Conservation (phyloP, 2,329 filamentous ascomycete species). For the Aspergillus jensenii region DNA sequence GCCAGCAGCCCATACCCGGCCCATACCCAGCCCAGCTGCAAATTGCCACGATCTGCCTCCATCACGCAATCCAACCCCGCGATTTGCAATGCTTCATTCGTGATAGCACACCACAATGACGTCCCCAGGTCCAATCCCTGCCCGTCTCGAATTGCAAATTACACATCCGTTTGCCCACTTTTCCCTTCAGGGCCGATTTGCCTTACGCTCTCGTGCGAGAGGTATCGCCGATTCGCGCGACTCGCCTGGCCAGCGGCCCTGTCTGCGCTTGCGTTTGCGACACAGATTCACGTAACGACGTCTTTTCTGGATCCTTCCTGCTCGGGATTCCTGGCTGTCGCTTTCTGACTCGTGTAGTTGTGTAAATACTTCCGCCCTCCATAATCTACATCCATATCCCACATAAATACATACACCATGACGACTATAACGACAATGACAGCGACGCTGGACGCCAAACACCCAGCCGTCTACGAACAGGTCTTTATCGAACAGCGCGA, state of each 20-base stretch:
- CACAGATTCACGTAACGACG: background rate
- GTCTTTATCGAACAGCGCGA: conserved; percentile 10
- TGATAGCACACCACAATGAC: conserved; percentile 3
- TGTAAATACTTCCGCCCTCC: background rate
- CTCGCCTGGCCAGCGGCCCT: background rate
- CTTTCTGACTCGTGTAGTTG: background rate
- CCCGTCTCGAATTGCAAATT: conserved; percentile 8
- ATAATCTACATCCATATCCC: background rate
- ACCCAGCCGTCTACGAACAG: conserved; percentile 8
- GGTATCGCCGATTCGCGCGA: conserved; percentile 2
- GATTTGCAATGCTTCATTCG: conserved; percentile 26
- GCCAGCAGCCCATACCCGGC: too few relatives aligned
- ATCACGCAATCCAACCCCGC: conserved; percentile 37
- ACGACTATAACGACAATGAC: conserved; percentile 15
- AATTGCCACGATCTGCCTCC: background rate
- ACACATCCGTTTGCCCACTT: background rate
- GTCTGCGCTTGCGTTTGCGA: background rate
- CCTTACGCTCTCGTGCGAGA: conserved; percentile 11
- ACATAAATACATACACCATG: background rate
- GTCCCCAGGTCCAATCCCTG: background rate
- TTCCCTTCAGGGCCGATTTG: background rate
- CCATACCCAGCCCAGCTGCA: too few relatives aligned
- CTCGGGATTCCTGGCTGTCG: background rate
- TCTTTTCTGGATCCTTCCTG: background rate
- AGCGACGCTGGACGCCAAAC: conserved; percentile 11